Evolutionary conservation across 2,329 filamentous ascomycete species (phyloP).

Genomic region (Fusarium brevicatenulatum): DNA sequence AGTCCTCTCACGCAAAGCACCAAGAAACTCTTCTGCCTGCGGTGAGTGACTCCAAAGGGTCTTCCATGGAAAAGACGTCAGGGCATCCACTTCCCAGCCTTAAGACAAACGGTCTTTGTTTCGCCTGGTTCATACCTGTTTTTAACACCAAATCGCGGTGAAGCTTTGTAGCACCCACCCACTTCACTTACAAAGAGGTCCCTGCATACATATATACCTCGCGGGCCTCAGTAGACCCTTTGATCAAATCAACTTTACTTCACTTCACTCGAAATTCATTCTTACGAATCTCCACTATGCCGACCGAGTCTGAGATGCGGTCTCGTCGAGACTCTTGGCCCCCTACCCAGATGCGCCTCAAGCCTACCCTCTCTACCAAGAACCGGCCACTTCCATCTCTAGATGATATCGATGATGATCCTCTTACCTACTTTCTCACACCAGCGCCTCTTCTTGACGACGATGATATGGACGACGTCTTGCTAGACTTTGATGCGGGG

Average conservation of each 20-base stretch:
- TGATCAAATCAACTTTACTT: not conserved
- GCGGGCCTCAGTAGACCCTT: constrained; percentile 9
- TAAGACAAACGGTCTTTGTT: constrained; percentile 36
- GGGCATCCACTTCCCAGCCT: constrained; percentile 33
- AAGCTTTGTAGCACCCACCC: constrained; percentile 19
- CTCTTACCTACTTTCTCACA: constrained; percentile 66
- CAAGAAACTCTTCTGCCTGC: constrained; percentile 24
- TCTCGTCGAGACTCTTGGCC: constrained; percentile 62
- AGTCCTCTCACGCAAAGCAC: constrained; percentile 4
- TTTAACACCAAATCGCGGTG: constrained; percentile 33
- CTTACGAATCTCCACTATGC: constrained; percentile 46
- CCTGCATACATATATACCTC: constrained; percentile 8
- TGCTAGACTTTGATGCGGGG: constrained; percentile 66
- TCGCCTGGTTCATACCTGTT: constrained; percentile 30
- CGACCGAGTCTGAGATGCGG: constrained; percentile 46
- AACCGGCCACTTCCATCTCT: constrained; percentile 56
- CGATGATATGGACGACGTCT: constrained; percentile 54
- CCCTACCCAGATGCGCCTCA: constrained; percentile 60
- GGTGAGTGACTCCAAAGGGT: constrained; percentile 39
- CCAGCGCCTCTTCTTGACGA: constrained; percentile 56
- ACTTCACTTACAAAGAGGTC: constrained; percentile 32
- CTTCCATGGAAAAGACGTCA: constrained; percentile 34
- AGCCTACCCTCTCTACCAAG: constrained; percentile 53
- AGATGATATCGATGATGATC: constrained; percentile 63
- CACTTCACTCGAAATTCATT: not conserved